phyloP scores from a whole-genome alignment of 2,329 filamentous ascomycete species.

The Tolypocladium amazonense region DNA sequence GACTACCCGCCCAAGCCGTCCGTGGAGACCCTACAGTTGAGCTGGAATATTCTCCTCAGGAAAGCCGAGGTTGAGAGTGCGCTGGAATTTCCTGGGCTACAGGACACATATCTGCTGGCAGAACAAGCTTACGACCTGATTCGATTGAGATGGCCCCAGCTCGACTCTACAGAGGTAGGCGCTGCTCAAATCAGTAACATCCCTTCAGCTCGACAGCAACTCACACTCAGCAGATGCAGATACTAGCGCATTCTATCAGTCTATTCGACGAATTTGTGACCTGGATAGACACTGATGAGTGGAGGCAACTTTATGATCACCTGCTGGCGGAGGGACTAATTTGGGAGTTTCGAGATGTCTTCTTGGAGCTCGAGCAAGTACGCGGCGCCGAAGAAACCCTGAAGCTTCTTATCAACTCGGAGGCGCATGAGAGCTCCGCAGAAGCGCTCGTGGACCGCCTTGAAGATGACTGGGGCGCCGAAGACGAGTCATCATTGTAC shows the following conservation, averaged over 20 bases:
- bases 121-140: not conserved
- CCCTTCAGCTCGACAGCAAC: not conserved
- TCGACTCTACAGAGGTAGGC: not conserved
- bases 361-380: not conserved
- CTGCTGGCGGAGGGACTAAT: not conserved
- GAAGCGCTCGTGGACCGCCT: not conserved
- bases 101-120: not conserved
- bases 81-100: not conserved
- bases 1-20: not conserved
- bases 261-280: not conserved
- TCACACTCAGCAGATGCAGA: not conserved
- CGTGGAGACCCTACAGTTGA: not conserved
- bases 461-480: not conserved
- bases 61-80: not conserved
- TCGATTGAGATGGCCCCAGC: not conserved
- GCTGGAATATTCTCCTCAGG: not conserved
- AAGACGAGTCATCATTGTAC: not conserved
- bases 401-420: not conserved
- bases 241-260: not conserved
- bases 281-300: not conserved
- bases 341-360: constrained; percentile 3
- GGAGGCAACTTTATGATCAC: not conserved
- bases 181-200: too few species aligned
- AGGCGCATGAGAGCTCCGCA: not conserved
- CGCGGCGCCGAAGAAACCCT: not conserved